phyloP scores from a whole-genome alignment of 768 basidiomycete genomes.

The Clathrus columnatus region DNA sequence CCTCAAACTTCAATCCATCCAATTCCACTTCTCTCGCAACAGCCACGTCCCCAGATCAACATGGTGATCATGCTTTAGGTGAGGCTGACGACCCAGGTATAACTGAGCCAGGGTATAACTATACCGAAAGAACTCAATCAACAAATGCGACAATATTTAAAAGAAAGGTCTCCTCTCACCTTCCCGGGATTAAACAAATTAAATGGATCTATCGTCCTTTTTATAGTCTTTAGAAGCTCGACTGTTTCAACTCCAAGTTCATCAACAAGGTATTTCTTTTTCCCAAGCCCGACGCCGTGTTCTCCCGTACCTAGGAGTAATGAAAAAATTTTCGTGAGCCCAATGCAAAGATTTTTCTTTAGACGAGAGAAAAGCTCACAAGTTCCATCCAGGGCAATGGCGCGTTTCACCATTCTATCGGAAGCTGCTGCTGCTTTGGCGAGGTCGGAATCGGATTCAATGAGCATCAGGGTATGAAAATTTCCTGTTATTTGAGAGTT shows the following conservation, averaged over 20 bases:
- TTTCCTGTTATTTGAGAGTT: constrained; percentile 6
- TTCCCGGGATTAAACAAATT: constrained; percentile 87
- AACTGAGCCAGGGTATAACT: too few relatives aligned
- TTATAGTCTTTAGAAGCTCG: constrained; percentile 79
- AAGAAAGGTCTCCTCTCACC: constrained; percentile 30
- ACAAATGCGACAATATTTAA: too few relatives aligned
- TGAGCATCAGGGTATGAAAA: constrained; percentile 46
- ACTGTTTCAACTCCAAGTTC: constrained; percentile 82
- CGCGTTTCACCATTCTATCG: constrained; percentile 55
- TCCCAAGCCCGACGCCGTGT: constrained; percentile 83
- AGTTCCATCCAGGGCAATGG: constrained; percentile 64
- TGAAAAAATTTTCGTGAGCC: background rate
- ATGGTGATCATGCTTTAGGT: too few relatives aligned
- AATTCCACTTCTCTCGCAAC: too few relatives aligned
- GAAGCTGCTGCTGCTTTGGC: constrained; percentile 32
- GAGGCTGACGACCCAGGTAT: too few relatives aligned
- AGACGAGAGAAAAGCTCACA: constrained; percentile 35
- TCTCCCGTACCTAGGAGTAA: constrained; percentile 60
- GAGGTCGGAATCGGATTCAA: constrained; percentile 34
- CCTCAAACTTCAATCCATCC: too few relatives aligned
- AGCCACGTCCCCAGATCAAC: too few relatives aligned
- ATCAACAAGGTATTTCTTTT: constrained; percentile 71
- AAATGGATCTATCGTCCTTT: constrained; percentile 67
- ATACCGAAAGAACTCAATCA: too few relatives aligned
- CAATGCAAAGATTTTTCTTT: background rate